Evolutionary conservation across 768 basidiomycete genomes (phyloP), one percentile per base, ranked within the genome.

Genomic region (Panaeolus cyanescens): DNA sequence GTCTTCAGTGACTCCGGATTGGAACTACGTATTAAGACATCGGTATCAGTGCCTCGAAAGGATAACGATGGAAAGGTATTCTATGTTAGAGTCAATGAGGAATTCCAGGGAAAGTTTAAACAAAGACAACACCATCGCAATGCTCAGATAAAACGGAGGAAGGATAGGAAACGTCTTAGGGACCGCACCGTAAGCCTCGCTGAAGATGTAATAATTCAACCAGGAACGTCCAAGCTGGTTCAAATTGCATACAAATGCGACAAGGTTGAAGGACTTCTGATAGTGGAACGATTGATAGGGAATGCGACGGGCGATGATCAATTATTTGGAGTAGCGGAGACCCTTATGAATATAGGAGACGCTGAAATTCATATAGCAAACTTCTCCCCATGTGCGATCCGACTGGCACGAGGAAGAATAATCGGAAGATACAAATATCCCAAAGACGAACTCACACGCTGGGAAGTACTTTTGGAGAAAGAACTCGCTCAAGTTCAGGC

Each of bases 251-350:
- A 17, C 10, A 25, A 50, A 8, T 50, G n/a, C 19, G 28, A 50
- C 19, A 19, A 60, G 1, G 5, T 12, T 1, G 33, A 58, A n/a
- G n/a, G n/a, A 2, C 25, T 40, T 17, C 15, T 70, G 0, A 65
- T 65, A 22, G 59, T 68, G 0, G 68, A 71, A 56, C 15, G 62
- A 12, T 37, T 57, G 19, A 32, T 69, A 9, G 25, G 17, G 2
- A 19, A 1, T 0, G n/a, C 59, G 31, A 62, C 58, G 7, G 59
- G 64, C 45, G 30, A 32, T 2, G 58, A 65, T 3, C 59, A 59
- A 2, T 17, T 59, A 1, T 63, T 60, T 33, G 68, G 65, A 1
- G 36, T 61, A 1, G 32, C 63, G 1, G 70, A 70, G 22, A 54
- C 63, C 3, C 45, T 71, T 1, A 66, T 71, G 1, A 22, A 55